Percentiles rank a stretch among this genome's conserved stretches.
These are phyloP conservation scores for Stereum hirsutum DNA, from an alignment of 1,284 basidiomycete genomes.

Conservation along the genomic window DNA sequence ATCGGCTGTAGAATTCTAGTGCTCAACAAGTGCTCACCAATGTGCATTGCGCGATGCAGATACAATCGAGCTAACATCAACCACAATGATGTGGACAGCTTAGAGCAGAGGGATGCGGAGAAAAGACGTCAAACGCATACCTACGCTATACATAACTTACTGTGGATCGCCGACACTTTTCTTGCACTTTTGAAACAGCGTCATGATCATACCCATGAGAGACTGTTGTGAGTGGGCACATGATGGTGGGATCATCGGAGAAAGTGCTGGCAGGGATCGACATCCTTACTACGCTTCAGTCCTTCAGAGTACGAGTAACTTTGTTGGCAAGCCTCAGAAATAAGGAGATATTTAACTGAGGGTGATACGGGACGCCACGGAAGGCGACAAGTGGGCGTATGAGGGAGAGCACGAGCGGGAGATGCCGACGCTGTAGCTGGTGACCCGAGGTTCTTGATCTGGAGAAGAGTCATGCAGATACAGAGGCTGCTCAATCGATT, in stretches of 20 bases:
- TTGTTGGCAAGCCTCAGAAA: no score
- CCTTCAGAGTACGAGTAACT: not conserved
- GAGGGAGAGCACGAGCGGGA: not conserved
- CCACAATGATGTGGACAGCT: no score
- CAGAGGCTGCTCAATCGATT: slow-evolving; percentile 1
- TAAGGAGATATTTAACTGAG: no score
- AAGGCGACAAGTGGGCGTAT: not conserved
- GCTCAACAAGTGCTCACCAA: no score
- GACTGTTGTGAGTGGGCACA: slow-evolving; percentile 61
- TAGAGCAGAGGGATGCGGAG: no score
- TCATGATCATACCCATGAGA: no score
- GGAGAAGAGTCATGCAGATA: not conserved
- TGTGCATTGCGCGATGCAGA: no score
- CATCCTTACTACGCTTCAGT: not conserved
- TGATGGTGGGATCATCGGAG: slow-evolving; percentile 73
- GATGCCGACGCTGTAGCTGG: not conserved
- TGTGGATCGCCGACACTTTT: not conserved
- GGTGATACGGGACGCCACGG: no score
- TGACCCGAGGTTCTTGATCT: not conserved
- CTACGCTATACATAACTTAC: not conserved
- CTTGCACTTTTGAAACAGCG: not conserved
- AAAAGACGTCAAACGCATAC: no score
- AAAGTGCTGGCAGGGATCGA: not conserved
- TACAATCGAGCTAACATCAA: no score
- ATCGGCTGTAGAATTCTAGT: no score